Evolutionary conservation across 176 grass and related monocot species (phyloP).

Genomic region (Areca catechu): DNA sequence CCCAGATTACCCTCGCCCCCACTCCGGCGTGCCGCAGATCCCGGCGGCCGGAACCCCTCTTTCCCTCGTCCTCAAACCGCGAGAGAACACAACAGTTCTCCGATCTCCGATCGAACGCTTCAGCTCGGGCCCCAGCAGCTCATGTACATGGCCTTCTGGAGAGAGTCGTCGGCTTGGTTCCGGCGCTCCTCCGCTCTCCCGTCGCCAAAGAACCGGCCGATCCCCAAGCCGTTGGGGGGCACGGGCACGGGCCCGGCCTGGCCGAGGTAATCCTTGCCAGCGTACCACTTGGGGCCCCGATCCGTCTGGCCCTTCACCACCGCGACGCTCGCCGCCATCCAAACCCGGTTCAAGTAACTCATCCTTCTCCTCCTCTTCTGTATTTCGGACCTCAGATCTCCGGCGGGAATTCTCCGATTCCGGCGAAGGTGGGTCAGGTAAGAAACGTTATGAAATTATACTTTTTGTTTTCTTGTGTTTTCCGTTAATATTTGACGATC

Average conservation of each 20-base stretch:
- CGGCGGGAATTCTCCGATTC: too few species aligned
- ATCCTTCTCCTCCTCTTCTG: neutral
- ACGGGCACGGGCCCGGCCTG: constrained; percentile 11
- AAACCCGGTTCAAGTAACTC: constrained; percentile 31
- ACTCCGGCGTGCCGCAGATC: too few species aligned
- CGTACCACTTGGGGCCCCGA: neutral
- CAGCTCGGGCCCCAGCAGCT: constrained; percentile 38
- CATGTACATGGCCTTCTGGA: constrained; percentile 35
- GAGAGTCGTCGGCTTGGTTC: constrained; percentile 14
- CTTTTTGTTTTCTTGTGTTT: too few species aligned
- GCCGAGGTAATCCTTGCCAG: constrained; percentile 8
- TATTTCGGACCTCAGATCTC: too few species aligned
- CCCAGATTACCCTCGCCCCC: too few species aligned
- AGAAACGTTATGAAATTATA: too few species aligned
- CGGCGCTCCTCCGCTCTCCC: constrained; percentile 6
- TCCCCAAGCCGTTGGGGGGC: neutral
- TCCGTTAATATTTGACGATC: too few species aligned
- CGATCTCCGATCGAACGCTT: too few species aligned
- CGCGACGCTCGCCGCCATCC: constrained; percentile 33
- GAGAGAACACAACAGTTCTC: too few species aligned
- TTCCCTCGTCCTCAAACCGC: too few species aligned
- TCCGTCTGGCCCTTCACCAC: constrained; percentile 24
- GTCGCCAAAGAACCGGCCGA: constrained; percentile 6
- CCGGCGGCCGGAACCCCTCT: too few species aligned
- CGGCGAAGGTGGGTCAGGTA: too few species aligned